phyloP scores from a whole-genome alignment of 1,139 yeast species.

The Pichia sp. region DNA sequence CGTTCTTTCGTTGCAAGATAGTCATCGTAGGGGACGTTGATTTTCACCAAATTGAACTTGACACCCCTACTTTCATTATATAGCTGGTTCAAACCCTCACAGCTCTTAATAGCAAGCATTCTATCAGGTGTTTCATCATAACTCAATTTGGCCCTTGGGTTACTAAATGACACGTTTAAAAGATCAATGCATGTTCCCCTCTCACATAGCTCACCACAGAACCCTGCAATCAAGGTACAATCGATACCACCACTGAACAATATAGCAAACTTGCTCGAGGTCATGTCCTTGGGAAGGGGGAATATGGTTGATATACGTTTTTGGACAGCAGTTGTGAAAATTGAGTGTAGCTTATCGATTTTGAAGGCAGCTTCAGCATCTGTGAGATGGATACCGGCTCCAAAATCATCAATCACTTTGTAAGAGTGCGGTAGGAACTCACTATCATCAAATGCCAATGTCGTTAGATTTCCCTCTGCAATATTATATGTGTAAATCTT shows the following conservation, averaged over 20 bases:
- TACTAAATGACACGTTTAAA: slow-evolving; percentile 92
- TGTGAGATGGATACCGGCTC: not conserved
- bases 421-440: slow-evolving; percentile 13
- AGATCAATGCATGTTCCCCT: slow-evolving; percentile 45
- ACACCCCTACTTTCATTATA: slow-evolving; percentile 29
- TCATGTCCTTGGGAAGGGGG: slow-evolving; percentile 36
- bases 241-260: slow-evolving; percentile 94
- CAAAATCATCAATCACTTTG: slow-evolving; percentile 7
- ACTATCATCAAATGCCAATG: slow-evolving; percentile 15
- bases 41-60: slow-evolving; percentile 48
- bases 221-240: slow-evolving; percentile 68
- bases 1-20: slow-evolving; percentile 45
- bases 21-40: slow-evolving; percentile 63
- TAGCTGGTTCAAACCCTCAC: slow-evolving; percentile 38
- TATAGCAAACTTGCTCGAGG: slow-evolving; percentile 42
- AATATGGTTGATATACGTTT: slow-evolving; percentile 51
- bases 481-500: slow-evolving; percentile 39
- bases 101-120: slow-evolving; percentile 56
- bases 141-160: slow-evolving; percentile 65
- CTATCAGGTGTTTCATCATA: slow-evolving; percentile 79
- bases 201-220: slow-evolving; percentile 25
- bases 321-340: slow-evolving; percentile 36
- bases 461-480: not conserved
- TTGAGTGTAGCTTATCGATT: slow-evolving; percentile 22
- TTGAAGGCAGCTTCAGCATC: slow-evolving; percentile 11